Conservation (phyloP, 106 monocot genomes). For the Dendrobium officinale region DNA sequence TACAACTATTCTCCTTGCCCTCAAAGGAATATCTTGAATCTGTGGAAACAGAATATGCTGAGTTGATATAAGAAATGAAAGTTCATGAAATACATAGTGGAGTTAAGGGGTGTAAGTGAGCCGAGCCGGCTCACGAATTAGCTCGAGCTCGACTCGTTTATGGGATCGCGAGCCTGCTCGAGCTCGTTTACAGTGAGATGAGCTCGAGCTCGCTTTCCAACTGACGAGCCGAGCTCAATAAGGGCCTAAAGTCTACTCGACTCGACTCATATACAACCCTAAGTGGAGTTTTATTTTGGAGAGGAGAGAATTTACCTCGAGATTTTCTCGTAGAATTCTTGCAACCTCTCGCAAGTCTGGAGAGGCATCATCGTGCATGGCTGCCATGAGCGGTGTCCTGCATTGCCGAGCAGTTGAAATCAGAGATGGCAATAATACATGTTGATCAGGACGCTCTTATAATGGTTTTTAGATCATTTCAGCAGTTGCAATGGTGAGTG, state of each 20-base stretch:
- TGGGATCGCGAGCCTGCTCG: too few species aligned
- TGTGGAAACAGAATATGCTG: slow-evolving; percentile 19
- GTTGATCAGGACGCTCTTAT: too few species aligned
- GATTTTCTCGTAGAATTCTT: slow-evolving; percentile 47
- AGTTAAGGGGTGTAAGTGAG: not conserved
- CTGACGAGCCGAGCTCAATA: too few species aligned
- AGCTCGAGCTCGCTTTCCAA: too few species aligned
- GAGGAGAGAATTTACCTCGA: slow-evolving; percentile 32
- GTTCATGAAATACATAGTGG: not conserved
- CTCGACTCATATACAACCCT: too few species aligned
- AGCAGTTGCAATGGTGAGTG: too few species aligned
- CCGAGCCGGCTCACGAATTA: too few species aligned
- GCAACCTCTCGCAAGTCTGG: slow-evolving; percentile 66
- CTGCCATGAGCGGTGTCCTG: slow-evolving; percentile 76
- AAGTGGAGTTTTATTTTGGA: not conserved
- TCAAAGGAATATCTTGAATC: slow-evolving; percentile 56
- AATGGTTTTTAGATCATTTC: too few species aligned
- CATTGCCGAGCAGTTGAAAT: not conserved
- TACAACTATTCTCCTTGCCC: slow-evolving; percentile 62
- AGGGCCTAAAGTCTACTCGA: too few species aligned
- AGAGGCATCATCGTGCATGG: slow-evolving; percentile 83
- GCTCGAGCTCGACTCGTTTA: too few species aligned
- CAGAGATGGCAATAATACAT: not conserved
- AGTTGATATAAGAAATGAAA: not conserved
- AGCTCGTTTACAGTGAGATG: too few species aligned